These are phyloP conservation scores for Zygnema circumcarinatum DNA, from an alignment of 139 green algal species.

Conservation along the genomic window DNA sequence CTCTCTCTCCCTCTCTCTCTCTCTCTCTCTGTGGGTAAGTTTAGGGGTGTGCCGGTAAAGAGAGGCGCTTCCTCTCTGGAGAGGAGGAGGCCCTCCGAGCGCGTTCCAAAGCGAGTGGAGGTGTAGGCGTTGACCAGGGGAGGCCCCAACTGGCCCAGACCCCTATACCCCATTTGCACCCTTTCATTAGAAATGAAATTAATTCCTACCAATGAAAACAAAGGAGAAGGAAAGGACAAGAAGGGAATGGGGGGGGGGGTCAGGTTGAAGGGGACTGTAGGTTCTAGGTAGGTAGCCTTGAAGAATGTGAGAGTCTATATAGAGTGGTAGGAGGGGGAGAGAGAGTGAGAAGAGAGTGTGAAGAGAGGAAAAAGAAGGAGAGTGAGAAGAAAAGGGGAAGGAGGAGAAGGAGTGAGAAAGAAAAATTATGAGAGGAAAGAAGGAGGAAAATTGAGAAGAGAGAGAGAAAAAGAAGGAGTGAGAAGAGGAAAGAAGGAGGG, in stretches of 20 bases:
- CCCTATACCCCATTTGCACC: neutral
- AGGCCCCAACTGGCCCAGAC: neutral
- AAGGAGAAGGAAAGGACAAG: neutral
- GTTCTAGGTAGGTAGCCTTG: neutral
- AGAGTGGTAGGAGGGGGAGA: neutral
- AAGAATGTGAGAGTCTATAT: neutral
- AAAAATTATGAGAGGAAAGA: too few relatives aligned
- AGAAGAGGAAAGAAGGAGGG: too few relatives aligned
- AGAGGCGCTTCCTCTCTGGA: neutral
- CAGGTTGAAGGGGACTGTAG: neutral
- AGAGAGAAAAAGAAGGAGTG: too few relatives aligned
- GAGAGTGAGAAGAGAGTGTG: neutral
- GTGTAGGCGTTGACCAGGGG: slow-evolving; percentile 8
- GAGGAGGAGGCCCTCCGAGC: neutral
- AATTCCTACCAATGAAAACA: neutral
- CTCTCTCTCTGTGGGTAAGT: neutral
- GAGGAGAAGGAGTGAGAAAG: neutral
- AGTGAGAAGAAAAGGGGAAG: neutral
- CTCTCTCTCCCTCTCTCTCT: neutral
- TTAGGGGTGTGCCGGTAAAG: slow-evolving; percentile 27
- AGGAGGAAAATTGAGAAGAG: too few relatives aligned
- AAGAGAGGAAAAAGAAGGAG: neutral
- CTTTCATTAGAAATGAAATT: neutral
- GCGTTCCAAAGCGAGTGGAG: slow-evolving; percentile 6
- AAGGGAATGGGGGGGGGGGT: too few relatives aligned